Evolutionary conservation across 2,329 filamentous ascomycete species (phyloP).

Genomic region (Epichloe sibirici): DNA sequence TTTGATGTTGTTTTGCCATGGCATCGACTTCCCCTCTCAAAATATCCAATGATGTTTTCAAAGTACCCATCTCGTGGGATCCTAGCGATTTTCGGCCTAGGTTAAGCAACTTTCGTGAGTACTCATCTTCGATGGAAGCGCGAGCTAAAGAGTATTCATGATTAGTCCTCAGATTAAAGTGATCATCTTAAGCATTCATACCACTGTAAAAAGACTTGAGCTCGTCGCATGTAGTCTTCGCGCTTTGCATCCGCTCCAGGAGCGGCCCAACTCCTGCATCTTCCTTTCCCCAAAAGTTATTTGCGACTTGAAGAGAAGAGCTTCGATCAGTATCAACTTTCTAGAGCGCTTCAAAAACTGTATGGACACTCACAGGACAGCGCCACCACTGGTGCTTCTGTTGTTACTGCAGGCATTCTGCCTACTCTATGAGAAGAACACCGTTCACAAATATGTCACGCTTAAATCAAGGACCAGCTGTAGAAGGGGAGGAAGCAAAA

Average conservation of each 20-base stretch:
- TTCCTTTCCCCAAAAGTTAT: constrained; percentile 99
- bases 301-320: constrained; percentile 56
- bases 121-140: constrained; percentile 92
- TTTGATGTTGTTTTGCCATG: constrained; percentile 88
- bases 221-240: constrained; percentile 92
- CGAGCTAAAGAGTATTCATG: constrained; percentile 43
- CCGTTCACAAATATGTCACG: neutral
- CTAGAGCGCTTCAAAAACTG: neutral
- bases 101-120: constrained; percentile 75
- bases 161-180: neutral
- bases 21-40: constrained; percentile 80
- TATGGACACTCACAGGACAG: constrained; percentile 46
- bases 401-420: constrained; percentile 47
- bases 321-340: neutral
- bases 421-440: constrained; percentile 7
- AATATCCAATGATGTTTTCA: constrained; percentile 76
- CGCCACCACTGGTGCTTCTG: constrained; percentile 52
- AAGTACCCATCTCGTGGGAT: constrained; percentile 72
- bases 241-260: constrained; percentile 85
- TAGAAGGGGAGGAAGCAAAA: neutral
- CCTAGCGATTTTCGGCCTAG: constrained; percentile 82
- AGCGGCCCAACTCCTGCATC: constrained; percentile 89
- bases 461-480: neutral
- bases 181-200: constrained; percentile 26
- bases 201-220: constrained; percentile 80